phyloP scores from a whole-genome alignment of 2,329 filamentous ascomycete genomes.

The Dryadomyces quercivorus region DNA sequence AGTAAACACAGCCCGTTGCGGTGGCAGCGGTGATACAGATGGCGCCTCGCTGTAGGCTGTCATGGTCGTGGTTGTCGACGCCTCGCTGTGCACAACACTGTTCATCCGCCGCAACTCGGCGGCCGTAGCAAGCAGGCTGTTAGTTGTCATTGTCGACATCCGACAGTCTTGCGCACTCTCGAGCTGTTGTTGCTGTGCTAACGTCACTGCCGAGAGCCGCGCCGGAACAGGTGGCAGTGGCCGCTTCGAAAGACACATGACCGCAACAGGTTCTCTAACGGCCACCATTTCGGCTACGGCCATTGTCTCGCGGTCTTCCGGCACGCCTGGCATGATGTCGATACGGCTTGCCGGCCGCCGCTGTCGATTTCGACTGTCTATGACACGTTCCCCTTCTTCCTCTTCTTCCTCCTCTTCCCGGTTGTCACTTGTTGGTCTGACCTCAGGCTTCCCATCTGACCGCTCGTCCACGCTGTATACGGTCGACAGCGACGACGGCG shows the following conservation, averaged over 20 bases:
- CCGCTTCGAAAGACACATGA: background rate
- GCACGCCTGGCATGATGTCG: background rate
- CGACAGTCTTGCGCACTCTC: background rate
- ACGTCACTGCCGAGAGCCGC: background rate
- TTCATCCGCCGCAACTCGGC: constrained; percentile 46
- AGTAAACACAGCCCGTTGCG: background rate
- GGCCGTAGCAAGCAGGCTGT: constrained; percentile 28
- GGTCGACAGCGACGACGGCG: constrained; percentile 38
- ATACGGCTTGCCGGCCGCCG: background rate
- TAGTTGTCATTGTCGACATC: background rate
- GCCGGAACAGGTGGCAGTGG: constrained; percentile 4
- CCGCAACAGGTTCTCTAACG: background rate
- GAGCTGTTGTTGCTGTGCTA: background rate
- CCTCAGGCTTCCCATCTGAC: background rate
- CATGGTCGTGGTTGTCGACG: constrained; percentile 15
- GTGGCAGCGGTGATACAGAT: background rate
- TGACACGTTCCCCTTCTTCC: too few relatives aligned
- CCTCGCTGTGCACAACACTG: constrained; percentile 31
- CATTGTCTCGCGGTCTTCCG: background rate
- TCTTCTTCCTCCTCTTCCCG: too few relatives aligned
- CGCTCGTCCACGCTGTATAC: constrained; percentile 42
- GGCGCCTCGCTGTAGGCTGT: background rate
- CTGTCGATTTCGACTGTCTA: too few relatives aligned
- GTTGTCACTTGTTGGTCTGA: too few relatives aligned
- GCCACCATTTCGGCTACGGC: too few relatives aligned